These are phyloP conservation scores for Hysterium pulicare DNA, from an alignment of 2,329 filamentous ascomycete species.

Conservation along the genomic window DNA sequence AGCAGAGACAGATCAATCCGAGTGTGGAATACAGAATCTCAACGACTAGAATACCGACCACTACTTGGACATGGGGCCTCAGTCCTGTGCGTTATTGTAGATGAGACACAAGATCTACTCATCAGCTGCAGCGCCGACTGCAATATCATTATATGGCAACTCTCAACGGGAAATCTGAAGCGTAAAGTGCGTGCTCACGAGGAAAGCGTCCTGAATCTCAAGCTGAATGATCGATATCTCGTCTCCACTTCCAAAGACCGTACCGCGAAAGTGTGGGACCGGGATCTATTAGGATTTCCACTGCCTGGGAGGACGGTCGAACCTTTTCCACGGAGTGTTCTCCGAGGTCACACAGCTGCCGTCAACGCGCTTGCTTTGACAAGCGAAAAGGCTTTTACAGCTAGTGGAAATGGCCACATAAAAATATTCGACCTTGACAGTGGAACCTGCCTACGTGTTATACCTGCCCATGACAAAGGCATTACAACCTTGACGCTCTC, in stretches of 20 bases:
- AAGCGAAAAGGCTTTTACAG: not conserved
- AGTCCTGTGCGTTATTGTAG: not conserved
- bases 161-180: not conserved
- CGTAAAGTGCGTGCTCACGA: not conserved
- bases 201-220: not conserved
- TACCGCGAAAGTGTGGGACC: not conserved
- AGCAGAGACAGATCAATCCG: not conserved
- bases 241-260: not conserved
- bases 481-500: not conserved
- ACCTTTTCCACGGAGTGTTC: not conserved
- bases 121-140: not conserved
- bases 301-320: not conserved
- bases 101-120: not conserved
- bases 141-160: not conserved
- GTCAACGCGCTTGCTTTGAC: not conserved
- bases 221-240: constrained; percentile 1
- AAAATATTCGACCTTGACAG: not conserved
- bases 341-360: not conserved
- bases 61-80: not conserved
- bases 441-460: not conserved
- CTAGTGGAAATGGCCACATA: not conserved
- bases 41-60: not conserved
- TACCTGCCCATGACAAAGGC: not conserved
- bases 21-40: not conserved
- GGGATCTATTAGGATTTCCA: not conserved